phyloP scores from a whole-genome alignment of 2,329 filamentous ascomycete genomes.

The Apiospora koreana region DNA sequence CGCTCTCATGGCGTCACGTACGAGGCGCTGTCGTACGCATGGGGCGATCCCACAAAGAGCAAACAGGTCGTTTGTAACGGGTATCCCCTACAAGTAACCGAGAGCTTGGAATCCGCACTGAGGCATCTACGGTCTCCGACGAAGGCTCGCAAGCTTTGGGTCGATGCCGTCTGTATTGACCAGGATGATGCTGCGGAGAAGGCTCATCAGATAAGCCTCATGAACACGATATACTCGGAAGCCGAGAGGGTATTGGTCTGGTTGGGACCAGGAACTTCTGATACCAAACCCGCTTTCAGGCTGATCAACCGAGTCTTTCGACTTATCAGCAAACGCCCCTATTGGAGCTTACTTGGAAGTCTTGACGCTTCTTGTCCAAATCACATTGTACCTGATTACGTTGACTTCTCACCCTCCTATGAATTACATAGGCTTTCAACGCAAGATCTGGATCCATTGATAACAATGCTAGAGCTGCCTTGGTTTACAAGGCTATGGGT shows the following conservation, averaged over 20 bases:
- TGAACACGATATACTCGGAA: constrained; percentile 18
- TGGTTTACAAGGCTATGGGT: background rate
- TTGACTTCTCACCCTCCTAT: background rate
- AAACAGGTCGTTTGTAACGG: background rate
- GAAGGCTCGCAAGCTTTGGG: constrained; percentile 20
- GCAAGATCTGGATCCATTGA: background rate
- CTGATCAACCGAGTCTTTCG: background rate
- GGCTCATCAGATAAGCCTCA: constrained; percentile 7
- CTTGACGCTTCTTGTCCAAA: background rate
- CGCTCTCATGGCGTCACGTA: background rate
- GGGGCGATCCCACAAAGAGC: background rate
- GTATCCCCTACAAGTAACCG: background rate
- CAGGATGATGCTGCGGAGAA: constrained; percentile 12
- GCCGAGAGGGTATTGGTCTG: background rate
- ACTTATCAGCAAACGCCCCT: background rate
- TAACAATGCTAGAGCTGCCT: background rate
- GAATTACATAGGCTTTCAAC: background rate
- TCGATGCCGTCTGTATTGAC: constrained; percentile 16
- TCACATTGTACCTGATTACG: background rate
- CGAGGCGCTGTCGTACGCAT: background rate
- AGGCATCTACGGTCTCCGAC: background rate
- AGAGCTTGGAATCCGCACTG: background rate
- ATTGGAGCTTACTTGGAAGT: background rate
- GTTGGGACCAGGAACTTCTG: background rate
- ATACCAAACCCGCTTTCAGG: background rate